phyloP scores from a whole-genome alignment of 2,329 filamentous ascomycete genomes.

The Aureobasidium leucospermi region DNA sequence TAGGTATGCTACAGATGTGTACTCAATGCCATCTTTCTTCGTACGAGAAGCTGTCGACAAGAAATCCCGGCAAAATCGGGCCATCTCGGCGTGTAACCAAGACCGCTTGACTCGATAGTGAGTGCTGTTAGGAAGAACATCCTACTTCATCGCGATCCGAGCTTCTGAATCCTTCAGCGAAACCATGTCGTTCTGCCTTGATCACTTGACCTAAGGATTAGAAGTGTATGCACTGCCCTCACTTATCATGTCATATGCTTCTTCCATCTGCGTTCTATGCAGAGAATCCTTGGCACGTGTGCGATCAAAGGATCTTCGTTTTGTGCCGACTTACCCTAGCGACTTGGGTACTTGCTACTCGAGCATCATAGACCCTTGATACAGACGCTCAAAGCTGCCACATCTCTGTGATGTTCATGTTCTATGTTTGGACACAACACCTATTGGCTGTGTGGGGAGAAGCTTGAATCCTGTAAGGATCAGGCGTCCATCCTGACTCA shows the following conservation, averaged over 20 bases:
- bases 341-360: not conserved
- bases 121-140: not conserved
- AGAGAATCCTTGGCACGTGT: not conserved
- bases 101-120: conserved; percentile 6
- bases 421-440: not conserved
- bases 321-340: conserved; percentile 7
- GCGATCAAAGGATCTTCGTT: not conserved
- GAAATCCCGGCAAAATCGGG: not conserved
- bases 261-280: conserved; percentile 6
- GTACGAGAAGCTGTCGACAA: not conserved
- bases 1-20: not conserved
- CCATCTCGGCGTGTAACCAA: conserved; percentile 7
- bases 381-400: not conserved
- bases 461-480: not conserved
- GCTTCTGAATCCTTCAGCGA: conserved; percentile 1
- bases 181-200: not conserved
- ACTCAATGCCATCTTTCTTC: not conserved
- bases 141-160: not conserved
- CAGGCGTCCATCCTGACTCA: not conserved
- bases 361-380: not conserved
- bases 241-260: not conserved
- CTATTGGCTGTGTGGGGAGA: not conserved
- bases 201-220: not conserved
- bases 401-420: not conserved
- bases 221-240: not conserved